Conservation (phyloP, 345 rosid genomes). For the Eutrema japonicum region DNA sequence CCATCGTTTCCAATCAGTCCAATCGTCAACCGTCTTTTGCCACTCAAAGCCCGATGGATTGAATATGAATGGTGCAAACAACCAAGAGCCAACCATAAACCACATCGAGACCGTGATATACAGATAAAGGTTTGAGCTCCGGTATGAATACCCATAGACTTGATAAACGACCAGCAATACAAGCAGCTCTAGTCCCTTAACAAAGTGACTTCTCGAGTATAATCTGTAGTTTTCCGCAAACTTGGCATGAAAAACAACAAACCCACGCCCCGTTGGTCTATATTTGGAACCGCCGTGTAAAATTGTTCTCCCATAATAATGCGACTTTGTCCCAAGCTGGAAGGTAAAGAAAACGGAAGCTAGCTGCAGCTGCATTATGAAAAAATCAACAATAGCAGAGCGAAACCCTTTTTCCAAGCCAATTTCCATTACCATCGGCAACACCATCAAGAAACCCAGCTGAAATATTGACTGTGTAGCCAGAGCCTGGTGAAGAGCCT, state of each 20-base stretch:
- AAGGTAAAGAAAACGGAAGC: slow-evolving; percentile 94
- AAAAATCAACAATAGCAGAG: slow-evolving; percentile 77
- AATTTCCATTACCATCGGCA: slow-evolving; percentile 96
- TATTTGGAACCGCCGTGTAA: slow-evolving; percentile 91
- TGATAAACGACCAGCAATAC: slow-evolving; percentile 69
- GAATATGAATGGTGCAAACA: slow-evolving; percentile 91
- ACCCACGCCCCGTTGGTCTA: slow-evolving; percentile 85
- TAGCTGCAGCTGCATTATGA: slow-evolving; percentile 94
- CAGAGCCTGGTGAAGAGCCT: slow-evolving; percentile 80
- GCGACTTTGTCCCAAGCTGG: slow-evolving; percentile 97
- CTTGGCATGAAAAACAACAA: slow-evolving; percentile 90
- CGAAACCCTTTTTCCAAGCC: slow-evolving; percentile 94
- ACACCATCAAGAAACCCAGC: slow-evolving; percentile 76
- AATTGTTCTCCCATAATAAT: slow-evolving; percentile 85
- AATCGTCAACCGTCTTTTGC: slow-evolving; percentile 96
- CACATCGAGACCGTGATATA: slow-evolving; percentile 86
- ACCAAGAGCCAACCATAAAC: slow-evolving; percentile 95
- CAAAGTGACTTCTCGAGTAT: slow-evolving; percentile 95
- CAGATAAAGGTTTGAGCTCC: slow-evolving; percentile 68
- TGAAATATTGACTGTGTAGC: slow-evolving; percentile 86
- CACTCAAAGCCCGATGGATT: slow-evolving; percentile 97
- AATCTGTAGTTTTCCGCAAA: slow-evolving; percentile 87
- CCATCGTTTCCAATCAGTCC: slow-evolving; percentile 99
- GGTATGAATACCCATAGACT: slow-evolving; percentile 71
- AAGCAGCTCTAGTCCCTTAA: slow-evolving; percentile 81